Evolutionary conservation across 352 stramenopile genomes (phyloP).

Genomic region (Phytophthora melonis): DNA sequence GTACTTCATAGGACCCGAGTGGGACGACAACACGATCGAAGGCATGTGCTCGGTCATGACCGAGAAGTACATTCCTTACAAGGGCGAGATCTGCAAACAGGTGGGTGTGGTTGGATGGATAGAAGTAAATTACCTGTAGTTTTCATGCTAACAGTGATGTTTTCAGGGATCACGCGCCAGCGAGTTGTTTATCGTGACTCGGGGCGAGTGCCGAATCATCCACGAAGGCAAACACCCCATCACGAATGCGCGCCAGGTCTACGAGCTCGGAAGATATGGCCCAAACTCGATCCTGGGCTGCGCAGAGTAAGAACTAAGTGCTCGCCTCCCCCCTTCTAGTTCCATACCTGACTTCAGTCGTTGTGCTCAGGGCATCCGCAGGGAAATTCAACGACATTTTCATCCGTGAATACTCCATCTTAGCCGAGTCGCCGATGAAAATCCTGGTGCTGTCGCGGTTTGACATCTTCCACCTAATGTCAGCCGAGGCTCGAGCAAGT

Average conservation of each 20-base stretch:
- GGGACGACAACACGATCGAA: slow-evolving; percentile 86
- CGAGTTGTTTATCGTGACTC: slow-evolving; percentile 80
- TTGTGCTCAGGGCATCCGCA: slow-evolving; percentile 63
- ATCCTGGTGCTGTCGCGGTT: slow-evolving; percentile 86
- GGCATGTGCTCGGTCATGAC: slow-evolving; percentile 89
- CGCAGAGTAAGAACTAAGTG: slow-evolving; percentile 63
- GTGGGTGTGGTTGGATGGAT: slow-evolving; percentile 37
- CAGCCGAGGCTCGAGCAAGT: slow-evolving; percentile 67
- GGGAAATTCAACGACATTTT: slow-evolving; percentile 87
- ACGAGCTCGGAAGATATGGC: slow-evolving; percentile 74
- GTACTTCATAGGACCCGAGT: slow-evolving; percentile 81
- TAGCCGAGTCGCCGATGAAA: slow-evolving; percentile 78
- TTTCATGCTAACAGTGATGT: not conserved
- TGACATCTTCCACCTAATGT: slow-evolving; percentile 88
- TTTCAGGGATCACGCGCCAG: slow-evolving; percentile 66
- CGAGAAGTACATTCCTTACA: slow-evolving; percentile 82
- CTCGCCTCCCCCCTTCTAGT: not conserved
- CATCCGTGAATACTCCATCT: slow-evolving; percentile 79
- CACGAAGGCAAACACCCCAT: slow-evolving; percentile 83
- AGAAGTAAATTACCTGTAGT: not conserved
- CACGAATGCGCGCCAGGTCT: slow-evolving; percentile 65
- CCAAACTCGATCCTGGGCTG: slow-evolving; percentile 84
- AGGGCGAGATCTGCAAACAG: slow-evolving; percentile 83
- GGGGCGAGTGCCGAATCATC: slow-evolving; percentile 79
- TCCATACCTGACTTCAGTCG: slow-evolving; percentile 4